These are phyloP conservation scores for Geoglossum cookeanum DNA, from an alignment of 2,329 filamentous ascomycete species.

Conservation along the genomic window DNA sequence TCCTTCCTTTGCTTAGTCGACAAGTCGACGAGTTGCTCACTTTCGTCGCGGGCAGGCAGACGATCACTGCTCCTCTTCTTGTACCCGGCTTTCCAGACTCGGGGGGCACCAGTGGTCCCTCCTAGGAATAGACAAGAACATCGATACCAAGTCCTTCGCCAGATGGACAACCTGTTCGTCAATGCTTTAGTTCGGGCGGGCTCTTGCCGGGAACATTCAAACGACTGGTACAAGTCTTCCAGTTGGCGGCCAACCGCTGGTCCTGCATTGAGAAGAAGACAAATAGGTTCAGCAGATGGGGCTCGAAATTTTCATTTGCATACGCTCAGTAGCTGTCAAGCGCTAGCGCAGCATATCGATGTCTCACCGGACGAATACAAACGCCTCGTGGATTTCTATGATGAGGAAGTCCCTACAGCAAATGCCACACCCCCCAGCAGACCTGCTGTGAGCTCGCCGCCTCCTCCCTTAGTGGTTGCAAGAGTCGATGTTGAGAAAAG, in stretches of 20 bases:
- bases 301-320: constrained; percentile 3
- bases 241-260: constrained; percentile 5
- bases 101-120: neutral
- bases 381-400: constrained; percentile 29
- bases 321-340: constrained; percentile 11
- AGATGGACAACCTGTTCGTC: constrained; percentile 33
- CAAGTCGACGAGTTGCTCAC: constrained; percentile 32
- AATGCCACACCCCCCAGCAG: neutral
- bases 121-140: constrained; percentile 16
- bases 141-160: constrained; percentile 16
- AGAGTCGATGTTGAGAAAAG: neutral
- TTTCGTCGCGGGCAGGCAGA: constrained; percentile 24
- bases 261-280: neutral
- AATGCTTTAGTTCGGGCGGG: constrained; percentile 32
- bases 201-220: constrained; percentile 30
- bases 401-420: constrained; percentile 12
- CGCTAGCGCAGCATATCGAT: constrained; percentile 7
- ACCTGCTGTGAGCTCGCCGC: neutral
- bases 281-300: neutral
- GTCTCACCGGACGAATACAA: constrained; percentile 25
- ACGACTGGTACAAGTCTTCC: constrained; percentile 9
- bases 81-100: constrained; percentile 11
- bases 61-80: constrained; percentile 18
- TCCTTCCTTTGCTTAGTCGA: constrained; percentile 37
- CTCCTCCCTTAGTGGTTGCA: neutral